A percentile compares a stretch with the other conserved stretches of the same genome.
Evolutionary conservation across 129 eudicot species (phyloP).

Genomic region (Deinandra increscens): DNA sequence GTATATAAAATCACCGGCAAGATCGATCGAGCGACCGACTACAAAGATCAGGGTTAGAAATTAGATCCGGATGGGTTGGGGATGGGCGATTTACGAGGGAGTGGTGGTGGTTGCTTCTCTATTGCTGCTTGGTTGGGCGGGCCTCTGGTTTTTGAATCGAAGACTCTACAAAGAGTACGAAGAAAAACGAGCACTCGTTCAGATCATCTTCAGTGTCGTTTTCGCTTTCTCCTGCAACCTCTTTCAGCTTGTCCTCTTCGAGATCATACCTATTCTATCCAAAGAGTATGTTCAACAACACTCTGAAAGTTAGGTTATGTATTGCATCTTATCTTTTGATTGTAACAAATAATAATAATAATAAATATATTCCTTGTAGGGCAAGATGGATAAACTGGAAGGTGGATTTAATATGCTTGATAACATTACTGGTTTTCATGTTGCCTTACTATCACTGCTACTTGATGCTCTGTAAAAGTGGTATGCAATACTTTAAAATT

Average conservation of each 20-base stretch:
- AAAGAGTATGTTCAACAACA: slow-evolving; percentile 53
- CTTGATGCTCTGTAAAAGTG: slow-evolving; percentile 88
- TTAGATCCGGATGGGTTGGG: slow-evolving; percentile 70
- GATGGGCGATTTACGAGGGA: slow-evolving; percentile 78
- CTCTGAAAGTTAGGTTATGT: not conserved
- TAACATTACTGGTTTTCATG: slow-evolving; percentile 86
- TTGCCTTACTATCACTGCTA: slow-evolving; percentile 96
- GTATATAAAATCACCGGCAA: slow-evolving; percentile 12
- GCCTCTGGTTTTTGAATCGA: slow-evolving; percentile 86
- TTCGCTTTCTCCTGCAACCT: slow-evolving; percentile 95
- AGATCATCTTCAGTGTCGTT: slow-evolving; percentile 95
- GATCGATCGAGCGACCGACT: slow-evolving; percentile 25
- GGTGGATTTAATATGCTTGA: slow-evolving; percentile 94
- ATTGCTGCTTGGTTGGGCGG: slow-evolving; percentile 75
- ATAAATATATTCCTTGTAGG: slow-evolving; percentile 49
- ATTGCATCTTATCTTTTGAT: not conserved
- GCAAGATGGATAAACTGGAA: slow-evolving; percentile 99
- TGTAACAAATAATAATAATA: too few species aligned
- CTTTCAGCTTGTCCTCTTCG: slow-evolving; percentile 92
- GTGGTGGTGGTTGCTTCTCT: slow-evolving; percentile 72
- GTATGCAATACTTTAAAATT: slow-evolving; percentile 38
- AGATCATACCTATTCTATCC: slow-evolving; percentile 92
- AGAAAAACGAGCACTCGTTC: slow-evolving; percentile 83
- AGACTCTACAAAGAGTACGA: slow-evolving; percentile 91
- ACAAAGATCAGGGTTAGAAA: not conserved